Base-by-base conservation (phyloP, 208 protist species). In the Porcisia deanei region DNA sequence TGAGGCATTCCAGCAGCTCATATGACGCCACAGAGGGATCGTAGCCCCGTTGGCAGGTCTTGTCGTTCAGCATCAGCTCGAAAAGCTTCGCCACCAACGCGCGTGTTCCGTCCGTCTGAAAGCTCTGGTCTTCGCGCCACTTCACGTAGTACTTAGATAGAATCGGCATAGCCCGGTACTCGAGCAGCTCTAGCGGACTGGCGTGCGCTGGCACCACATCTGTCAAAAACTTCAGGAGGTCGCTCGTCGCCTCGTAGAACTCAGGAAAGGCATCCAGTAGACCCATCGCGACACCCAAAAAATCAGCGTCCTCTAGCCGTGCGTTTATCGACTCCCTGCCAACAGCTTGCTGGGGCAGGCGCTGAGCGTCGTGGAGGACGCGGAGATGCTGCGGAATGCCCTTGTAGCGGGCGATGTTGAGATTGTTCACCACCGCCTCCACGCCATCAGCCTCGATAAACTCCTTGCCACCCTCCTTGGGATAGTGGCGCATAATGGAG, bases 391-490 rank as follows among this genome's bases (percentile, higher is more conserved):
- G 94, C 43, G 94, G 94, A 25, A 97, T 70, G 30, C 91, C 94
- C 81, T 97, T 97, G 83, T 95, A 97, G 7, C 89, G 85, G 1
- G 90, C 75, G 47, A 95, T 91, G 78, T 96, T 97, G 20, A 97
- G 58, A 71, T 91, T 94, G 73, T 91, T 83, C 61, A 97, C 88
- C 3, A 85, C 81, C 45, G 90, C 90, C 84, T 94, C 84, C 18
- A 97, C 81, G 30, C 91, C 91, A 18, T 85, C 83, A 8, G 86
- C 88, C 30, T 96, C 90, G 37, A 96, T 52, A 71, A 96, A 96
- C 81, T 95, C 89, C 74, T 83, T 86, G 8, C 91, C 91, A 30
- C 84, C 88, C 76, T 94, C 91, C 67, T 87, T 83, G 0, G 94
- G 94, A 74, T 91, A 95, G 71, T 94, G 90, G 5, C 94, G 85